Evolutionary conservation across 2,329 filamentous ascomycete genomes (phyloP), one percentile per base, ranked within the genome.

Genomic region (Verticillium albo-atrum): DNA sequence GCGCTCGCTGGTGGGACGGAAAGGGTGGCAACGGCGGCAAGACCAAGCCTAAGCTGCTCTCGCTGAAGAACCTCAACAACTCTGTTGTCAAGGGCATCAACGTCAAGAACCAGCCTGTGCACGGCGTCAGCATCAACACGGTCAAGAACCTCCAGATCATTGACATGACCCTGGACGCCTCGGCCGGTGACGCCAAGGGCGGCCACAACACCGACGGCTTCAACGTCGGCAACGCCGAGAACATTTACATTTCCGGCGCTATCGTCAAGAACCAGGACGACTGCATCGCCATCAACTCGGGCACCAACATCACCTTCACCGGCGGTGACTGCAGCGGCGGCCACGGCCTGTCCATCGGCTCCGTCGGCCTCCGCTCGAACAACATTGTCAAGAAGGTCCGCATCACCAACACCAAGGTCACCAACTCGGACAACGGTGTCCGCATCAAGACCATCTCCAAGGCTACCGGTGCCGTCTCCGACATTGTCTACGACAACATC

Each of bases 211-310:
- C 83, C 1, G 84, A 86, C 66, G 84, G 77, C 1, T 87, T 86
- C 65, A 82, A 86, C 60, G 76, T 87, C 54, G 79, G 81, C 53
- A 71, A 68, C 32, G 82, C 77, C 34, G 74, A 68, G n/a, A 75
- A 75, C 56, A 74, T 86, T 17, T 77, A 73, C 60, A 85, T 87
- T 62, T 74, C 73, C 28, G 78, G 78, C 47, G 81, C 82, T 35
- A 77, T 75, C 32, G 76, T 87, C 56, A 78, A 83, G 68, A 87
- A 87, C 74, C 84, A 87, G 71, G 84, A 87, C 59, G 84, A 87
- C 67, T 87, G 84, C 64, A 73, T 87, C 7, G 83, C 84, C 30
- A 70, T 83, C 62, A 87, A 84, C 73, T 83, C 80, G 1, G 80
- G 79, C 4, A 75, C 70, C 25, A 70, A 78, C 63, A 81, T 82